A percentile compares a stretch with the other conserved stretches of the same genome.
These are phyloP conservation scores for Misopates orontium DNA, from an alignment of 257 asterid genomes.

Conservation along the genomic window DNA sequence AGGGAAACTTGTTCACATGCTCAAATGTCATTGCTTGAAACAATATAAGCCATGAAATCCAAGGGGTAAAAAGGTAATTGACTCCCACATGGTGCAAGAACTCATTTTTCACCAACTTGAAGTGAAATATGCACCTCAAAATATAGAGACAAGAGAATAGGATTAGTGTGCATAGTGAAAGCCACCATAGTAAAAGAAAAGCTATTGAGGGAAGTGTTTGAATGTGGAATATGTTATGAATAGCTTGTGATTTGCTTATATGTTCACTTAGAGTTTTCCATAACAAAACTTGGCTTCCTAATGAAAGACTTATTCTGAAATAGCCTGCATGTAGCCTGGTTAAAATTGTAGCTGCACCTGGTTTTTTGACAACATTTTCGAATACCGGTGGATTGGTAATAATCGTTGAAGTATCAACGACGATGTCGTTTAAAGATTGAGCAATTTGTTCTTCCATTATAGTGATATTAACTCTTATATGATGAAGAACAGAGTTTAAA, in stretches of 20 bases:
- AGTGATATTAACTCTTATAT: no score
- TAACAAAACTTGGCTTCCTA: slow-evolving; percentile 44
- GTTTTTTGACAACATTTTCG: background rate
- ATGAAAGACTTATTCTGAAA: slow-evolving; percentile 45
- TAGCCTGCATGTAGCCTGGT: slow-evolving; percentile 45
- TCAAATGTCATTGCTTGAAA: slow-evolving; percentile 31
- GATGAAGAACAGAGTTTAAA: background rate
- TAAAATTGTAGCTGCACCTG: slow-evolving; percentile 27
- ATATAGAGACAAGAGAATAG: slow-evolving; percentile 39
- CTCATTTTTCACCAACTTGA: slow-evolving; percentile 36
- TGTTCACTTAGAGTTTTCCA: slow-evolving; percentile 46
- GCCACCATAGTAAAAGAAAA: slow-evolving; percentile 48
- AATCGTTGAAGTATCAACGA: background rate
- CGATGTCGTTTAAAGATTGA: slow-evolving; percentile 6
- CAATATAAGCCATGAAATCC: slow-evolving; percentile 48
- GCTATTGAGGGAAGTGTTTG: slow-evolving; percentile 35
- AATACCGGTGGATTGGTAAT: background rate
- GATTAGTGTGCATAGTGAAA: slow-evolving; percentile 30
- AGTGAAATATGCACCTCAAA: slow-evolving; percentile 36
- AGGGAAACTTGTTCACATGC: background rate
- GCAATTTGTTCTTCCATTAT: slow-evolving; percentile 20
- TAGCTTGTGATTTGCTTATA: slow-evolving; percentile 9
- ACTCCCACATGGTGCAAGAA: slow-evolving; percentile 40
- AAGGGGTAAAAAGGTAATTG: slow-evolving; percentile 46
- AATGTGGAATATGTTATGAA: slow-evolving; percentile 20